These are phyloP conservation scores for Peniophora sp. DNA, from an alignment of 1,284 basidiomycete genomes.

Conservation along the genomic window DNA sequence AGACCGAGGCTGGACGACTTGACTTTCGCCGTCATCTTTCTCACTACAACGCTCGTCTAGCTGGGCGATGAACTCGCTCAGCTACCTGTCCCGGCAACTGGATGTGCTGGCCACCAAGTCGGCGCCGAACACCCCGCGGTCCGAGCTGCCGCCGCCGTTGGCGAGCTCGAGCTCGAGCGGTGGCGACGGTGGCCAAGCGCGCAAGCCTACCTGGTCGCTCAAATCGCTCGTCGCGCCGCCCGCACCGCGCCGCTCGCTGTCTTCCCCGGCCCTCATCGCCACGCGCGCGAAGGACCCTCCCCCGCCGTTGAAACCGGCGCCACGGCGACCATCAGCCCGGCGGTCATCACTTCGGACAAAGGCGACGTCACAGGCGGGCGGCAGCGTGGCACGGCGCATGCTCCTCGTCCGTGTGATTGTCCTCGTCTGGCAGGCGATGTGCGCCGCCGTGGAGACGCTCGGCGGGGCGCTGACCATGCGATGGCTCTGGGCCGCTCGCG, in stretches of 20 bases:
- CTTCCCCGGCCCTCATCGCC: slow-evolving; percentile 7
- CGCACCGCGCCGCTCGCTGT: slow-evolving; percentile 8
- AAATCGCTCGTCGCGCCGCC: slow-evolving; percentile 13
- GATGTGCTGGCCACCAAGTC: slow-evolving; percentile 45
- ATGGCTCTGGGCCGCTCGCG: slow-evolving; percentile 11
- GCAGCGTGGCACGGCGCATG: slow-evolving; percentile 34
- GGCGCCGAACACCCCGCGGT: slow-evolving; percentile 12
- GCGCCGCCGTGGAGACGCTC: slow-evolving; percentile 23
- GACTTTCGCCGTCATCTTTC: too few relatives aligned
- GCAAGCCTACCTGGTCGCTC: slow-evolving; percentile 10
- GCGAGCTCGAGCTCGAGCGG: neutral
- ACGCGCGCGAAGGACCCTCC: neutral
- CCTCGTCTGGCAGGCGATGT: slow-evolving; percentile 43
- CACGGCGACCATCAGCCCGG: slow-evolving; percentile 15
- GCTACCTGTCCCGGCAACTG: slow-evolving; percentile 62
- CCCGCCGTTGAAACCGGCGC: slow-evolving; percentile 12
- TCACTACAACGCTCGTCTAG: too few relatives aligned
- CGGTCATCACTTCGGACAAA: slow-evolving; percentile 14
- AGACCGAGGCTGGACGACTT: too few relatives aligned
- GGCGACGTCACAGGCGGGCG: slow-evolving; percentile 8
- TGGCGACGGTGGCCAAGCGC: neutral
- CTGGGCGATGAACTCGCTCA: slow-evolving; percentile 56
- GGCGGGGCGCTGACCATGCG: slow-evolving; percentile 1
- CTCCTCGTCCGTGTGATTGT: slow-evolving; percentile 45
- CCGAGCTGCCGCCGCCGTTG: slow-evolving; percentile 3